Evolutionary conservation across 2,329 filamentous ascomycete genomes (phyloP), one percentile per base, ranked within the genome.

Genomic region (Xylaria sp.): DNA sequence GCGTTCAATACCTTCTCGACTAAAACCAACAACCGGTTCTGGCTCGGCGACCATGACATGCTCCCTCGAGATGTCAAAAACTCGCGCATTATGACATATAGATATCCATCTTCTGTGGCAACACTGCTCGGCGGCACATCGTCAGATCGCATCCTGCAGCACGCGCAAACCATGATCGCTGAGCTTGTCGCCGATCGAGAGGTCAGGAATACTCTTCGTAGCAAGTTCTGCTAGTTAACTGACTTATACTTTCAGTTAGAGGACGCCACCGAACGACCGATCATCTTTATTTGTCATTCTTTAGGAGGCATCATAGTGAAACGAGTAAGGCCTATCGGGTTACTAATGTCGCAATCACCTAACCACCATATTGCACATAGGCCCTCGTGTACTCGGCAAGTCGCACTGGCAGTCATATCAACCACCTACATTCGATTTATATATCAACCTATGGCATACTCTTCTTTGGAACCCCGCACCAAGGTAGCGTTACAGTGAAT

Each of bases 381-480:
- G 58, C 63, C 1, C 53, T 66, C 17, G 55, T 68, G 36, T 66
- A 66, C 36, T 65, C 66, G 2, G 62, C 55, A 15, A 66, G 58
- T 22, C 54, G 63, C n/a, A 63, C 47, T 15, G 17, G 59, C 25
- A 42, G 39, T 15, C 64, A 51, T 45, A 61, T 69, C 25, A 61
- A 45, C 13, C 63, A 69, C 25, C n/a, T 69, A 27, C 64, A 39
- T 38, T 61, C 67, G 22, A 63, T 64, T n/a, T 64, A 55, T 7
- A 20, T 61, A 20, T 65, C 63, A n/a, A 67, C 64, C 1, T 59
- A 69, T 20, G 67, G 60, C 17, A 64, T 69, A 45, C 50, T 67
- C 3, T 67, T 69, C 39, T 67, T 67, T 20, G 56, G 67, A 15
- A 67, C 67, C 2, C 64, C 67, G 0, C 67, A 67, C n/a, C 61